Evolutionary conservation across 202 grass and related monocot species (phyloP), one percentile per base, ranked within the genome.

Genomic region (Hordeum pubiflorum): DNA sequence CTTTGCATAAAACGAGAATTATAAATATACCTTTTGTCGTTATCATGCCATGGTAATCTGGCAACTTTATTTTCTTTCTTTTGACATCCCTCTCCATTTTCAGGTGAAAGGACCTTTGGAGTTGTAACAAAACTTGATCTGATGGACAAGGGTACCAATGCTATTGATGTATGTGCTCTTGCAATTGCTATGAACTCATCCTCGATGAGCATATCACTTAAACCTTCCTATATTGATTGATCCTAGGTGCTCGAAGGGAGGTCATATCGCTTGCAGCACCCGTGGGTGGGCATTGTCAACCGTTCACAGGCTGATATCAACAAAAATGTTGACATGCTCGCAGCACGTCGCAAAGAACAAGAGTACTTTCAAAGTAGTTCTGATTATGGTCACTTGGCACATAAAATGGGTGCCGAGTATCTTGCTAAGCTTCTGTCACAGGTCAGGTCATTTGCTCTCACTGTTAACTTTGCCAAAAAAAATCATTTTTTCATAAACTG

Each of bases 231-330:
- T 73, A 44, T 54, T 73, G 9, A 73, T 73, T 46, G 44, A 87
- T 75, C 72, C 3, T 91, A 99, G 97, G 91, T 96, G 37, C 90
- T 99, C n/a, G 96, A 99, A 87, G 96, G 96, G 81, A 99, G 96
- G 90, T 83, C 89, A 12, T 99, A 99, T 65, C 88, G 92, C 71
- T 81, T 99, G 32, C 96, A 96, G 54, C 96, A 99, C 58, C 96
- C 92, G 17, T 99, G 96, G 96, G 96, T 99, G 33, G 96, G 96
- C 72, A 87, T 99, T 81, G 96, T 99, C 59, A 99, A 99, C 72
- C 90, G 96, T 41, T 99, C 96, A 70, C 96, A 99, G 93, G 96
- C 96, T 90, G 96, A 99, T 83, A 99, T 99, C 84, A 99, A 99
- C 78, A 96, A 83, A 85, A 99, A 95, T 91, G 87, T 93, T 55